phyloP scores from a whole-genome alignment of 176 grass and related monocot genomes.

The Metroxylon sagu region DNA sequence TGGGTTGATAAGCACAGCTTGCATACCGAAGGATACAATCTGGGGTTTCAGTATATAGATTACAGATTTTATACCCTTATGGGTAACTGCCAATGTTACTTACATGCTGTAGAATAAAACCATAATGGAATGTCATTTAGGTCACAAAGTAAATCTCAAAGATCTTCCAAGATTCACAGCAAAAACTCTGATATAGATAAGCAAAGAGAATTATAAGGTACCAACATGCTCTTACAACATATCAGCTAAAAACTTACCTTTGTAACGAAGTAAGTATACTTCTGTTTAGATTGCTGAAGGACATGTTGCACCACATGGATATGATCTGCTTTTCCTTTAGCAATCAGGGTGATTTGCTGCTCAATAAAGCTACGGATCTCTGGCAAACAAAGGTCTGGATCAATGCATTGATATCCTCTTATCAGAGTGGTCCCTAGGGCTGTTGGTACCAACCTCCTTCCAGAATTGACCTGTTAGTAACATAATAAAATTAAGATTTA shows the following conservation, averaged over 20 bases:
- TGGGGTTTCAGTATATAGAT: no score
- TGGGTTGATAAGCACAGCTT: no score
- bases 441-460: slow-evolving; percentile 85
- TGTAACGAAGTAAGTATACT: slow-evolving; percentile 85
- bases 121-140: no score
- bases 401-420: slow-evolving; percentile 97
- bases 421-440: slow-evolving; percentile 81
- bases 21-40: no score
- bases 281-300: slow-evolving; percentile 74
- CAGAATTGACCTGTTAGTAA: slow-evolving; percentile 65
- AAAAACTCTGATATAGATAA: no score
- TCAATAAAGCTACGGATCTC: slow-evolving; percentile 98
- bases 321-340: slow-evolving; percentile 83
- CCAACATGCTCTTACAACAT: no score
- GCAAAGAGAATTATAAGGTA: no score
- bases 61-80: no score
- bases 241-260: slow-evolving; percentile 36
- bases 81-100: no score
- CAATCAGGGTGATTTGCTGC: slow-evolving; percentile 90
- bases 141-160: no score
- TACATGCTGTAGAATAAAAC: no score
- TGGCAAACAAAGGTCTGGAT: slow-evolving; percentile 85
- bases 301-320: slow-evolving; percentile 62
- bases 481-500: background rate
- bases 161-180: no score